Evolutionary conservation across 306 rosid species (phyloP).

Genomic region (Malus sylvestris): DNA sequence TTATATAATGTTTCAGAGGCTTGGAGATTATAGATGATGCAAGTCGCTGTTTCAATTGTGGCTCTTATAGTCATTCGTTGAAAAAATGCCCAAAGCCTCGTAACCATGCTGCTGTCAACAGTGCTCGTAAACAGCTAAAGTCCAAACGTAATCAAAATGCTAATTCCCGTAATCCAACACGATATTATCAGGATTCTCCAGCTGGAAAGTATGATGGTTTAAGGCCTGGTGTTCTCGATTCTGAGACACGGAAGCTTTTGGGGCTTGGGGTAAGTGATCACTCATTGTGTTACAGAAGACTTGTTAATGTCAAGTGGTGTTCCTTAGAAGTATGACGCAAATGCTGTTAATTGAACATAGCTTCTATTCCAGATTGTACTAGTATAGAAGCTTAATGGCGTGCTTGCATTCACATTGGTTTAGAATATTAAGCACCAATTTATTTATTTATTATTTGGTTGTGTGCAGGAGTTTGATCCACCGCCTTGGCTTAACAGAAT

Average conservation of each 20-base stretch:
- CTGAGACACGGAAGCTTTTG: constrained; percentile 65
- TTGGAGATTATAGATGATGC: constrained; percentile 65
- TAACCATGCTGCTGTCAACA: constrained; percentile 63
- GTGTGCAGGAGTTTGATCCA: constrained; percentile 85
- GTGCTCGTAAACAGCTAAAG: constrained; percentile 73
- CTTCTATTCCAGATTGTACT: neutral
- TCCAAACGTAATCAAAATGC: constrained; percentile 54
- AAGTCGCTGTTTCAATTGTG: constrained; percentile 90
- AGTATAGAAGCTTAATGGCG: neutral
- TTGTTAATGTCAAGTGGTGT: constrained; percentile 6
- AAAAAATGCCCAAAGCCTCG: constrained; percentile 80
- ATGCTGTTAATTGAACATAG: neutral
- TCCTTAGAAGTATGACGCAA: constrained; percentile 8
- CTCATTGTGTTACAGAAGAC: constrained; percentile 1
- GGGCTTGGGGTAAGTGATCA: constrained; percentile 66
- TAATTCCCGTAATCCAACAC: constrained; percentile 64
- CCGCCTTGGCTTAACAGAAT: constrained; percentile 98
- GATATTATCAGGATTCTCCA: constrained; percentile 79
- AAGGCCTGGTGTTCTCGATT: constrained; percentile 80
- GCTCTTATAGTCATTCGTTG: constrained; percentile 78
- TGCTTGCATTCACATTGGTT: neutral
- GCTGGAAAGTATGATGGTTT: constrained; percentile 88
- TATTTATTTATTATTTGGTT: neutral
- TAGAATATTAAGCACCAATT: neutral
- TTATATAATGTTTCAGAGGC: constrained; percentile 42